These are phyloP conservation scores for Thecaphora thlaspeos DNA, from an alignment of 1,284 basidiomycete genomes.

Conservation along the genomic window DNA sequence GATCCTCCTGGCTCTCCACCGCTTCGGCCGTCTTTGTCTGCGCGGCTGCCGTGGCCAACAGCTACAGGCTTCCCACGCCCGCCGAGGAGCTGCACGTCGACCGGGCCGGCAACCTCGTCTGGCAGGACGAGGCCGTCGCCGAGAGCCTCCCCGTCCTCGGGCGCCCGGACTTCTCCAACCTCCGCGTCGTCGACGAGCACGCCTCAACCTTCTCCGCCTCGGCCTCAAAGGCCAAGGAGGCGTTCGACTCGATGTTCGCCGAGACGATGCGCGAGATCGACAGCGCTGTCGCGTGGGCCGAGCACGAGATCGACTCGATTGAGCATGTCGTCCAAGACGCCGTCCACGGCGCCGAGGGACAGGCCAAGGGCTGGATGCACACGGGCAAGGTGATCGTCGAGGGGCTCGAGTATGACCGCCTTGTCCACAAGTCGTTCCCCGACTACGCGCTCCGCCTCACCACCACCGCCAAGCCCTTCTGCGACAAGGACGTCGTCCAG, in stretches of 20 bases:
- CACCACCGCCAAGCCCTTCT: constrained; percentile 61
- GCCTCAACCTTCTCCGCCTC: constrained; percentile 23
- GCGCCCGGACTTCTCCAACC: constrained; percentile 38
- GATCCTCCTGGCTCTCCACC: constrained; percentile 46
- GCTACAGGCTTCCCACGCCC: constrained; percentile 27
- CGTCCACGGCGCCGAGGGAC: constrained; percentile 23
- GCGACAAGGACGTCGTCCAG: constrained; percentile 79
- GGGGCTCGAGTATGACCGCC: constrained; percentile 64
- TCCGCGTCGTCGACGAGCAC: constrained; percentile 19
- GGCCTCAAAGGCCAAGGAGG: constrained; percentile 59
- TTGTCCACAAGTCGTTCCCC: constrained; percentile 71
- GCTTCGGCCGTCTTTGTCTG: constrained; percentile 45
- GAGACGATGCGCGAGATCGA: constrained; percentile 48
- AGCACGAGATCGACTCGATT: constrained; percentile 36
- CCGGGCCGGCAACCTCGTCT: constrained; percentile 41
- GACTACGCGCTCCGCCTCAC: constrained; percentile 69
- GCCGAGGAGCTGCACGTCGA: constrained; percentile 46
- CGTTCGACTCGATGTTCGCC: constrained; percentile 59
- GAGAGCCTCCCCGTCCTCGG: constrained; percentile 22
- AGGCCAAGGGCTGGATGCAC: constrained; percentile 34
- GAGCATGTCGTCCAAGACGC: constrained; percentile 29
- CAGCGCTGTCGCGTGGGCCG: constrained; percentile 55
- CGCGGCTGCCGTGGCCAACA: constrained; percentile 39
- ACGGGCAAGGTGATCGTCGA: constrained; percentile 59
- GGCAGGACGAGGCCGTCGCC: constrained; percentile 28